phyloP scores from a whole-genome alignment of 2,329 filamentous ascomycete genomes.

The Coleophoma crateriformis region DNA sequence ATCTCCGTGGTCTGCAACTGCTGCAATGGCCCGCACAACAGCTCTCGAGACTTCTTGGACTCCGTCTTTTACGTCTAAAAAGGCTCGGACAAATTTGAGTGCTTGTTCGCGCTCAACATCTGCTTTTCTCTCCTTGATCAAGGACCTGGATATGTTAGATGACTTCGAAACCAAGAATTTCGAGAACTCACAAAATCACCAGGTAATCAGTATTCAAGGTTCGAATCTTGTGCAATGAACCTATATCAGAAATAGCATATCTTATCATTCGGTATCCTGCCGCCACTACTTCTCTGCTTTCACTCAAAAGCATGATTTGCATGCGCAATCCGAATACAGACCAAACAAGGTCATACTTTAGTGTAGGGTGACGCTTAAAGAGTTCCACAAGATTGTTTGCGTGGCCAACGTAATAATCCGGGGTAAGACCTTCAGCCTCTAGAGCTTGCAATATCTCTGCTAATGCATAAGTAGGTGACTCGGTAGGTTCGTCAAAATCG shows the following conservation, averaged over 20 bases:
- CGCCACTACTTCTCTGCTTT: constrained; percentile 91
- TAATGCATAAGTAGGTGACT: constrained; percentile 88
- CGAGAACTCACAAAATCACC: constrained; percentile 59
- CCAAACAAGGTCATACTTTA: constrained; percentile 97
- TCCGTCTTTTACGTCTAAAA: constrained; percentile 91
- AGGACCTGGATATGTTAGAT: constrained; percentile 45
- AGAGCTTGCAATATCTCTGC: constrained; percentile 86
- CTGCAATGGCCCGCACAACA: constrained; percentile 82
- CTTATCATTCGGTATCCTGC: constrained; percentile 90
- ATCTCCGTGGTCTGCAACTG: constrained; percentile 75
- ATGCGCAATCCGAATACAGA: constrained; percentile 89
- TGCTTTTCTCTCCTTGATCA: constrained; percentile 95
- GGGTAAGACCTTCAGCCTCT: constrained; percentile 79
- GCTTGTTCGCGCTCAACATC: constrained; percentile 96
- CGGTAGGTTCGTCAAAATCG: constrained; percentile 62
- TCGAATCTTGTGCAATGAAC: constrained; percentile 83
- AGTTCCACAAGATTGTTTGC: constrained; percentile 92
- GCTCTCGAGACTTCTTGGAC: constrained; percentile 81
- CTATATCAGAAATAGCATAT: constrained; percentile 89
- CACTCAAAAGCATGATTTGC: constrained; percentile 92
- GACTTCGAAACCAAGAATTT: neutral
- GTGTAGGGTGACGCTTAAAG: constrained; percentile 86
- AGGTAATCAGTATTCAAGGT: constrained; percentile 86
- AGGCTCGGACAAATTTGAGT: constrained; percentile 90
- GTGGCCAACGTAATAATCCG: constrained; percentile 92